Percentiles rank a stretch among this genome's conserved stretches.
phyloP scores from a whole-genome alignment of 1,284 basidiomycete genomes.

The Chalciporus sp. region DNA sequence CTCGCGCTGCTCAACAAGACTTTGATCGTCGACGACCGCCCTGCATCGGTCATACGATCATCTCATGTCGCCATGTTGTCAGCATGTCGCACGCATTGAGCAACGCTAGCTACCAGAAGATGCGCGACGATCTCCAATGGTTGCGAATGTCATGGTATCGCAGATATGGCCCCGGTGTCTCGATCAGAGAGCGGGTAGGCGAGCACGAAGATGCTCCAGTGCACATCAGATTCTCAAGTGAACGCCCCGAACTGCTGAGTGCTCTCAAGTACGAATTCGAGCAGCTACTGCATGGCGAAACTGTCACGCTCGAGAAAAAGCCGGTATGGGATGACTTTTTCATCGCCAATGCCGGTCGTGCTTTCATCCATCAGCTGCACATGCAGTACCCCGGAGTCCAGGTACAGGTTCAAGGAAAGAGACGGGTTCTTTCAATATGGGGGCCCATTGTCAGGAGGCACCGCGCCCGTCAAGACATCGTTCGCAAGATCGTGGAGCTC shows the following conservation, averaged over 20 bases:
- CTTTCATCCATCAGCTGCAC: slow-evolving; percentile 49
- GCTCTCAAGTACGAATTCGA: slow-evolving; percentile 61
- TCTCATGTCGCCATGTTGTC: slow-evolving; percentile 54
- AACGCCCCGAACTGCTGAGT: slow-evolving; percentile 48
- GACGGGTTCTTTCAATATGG: slow-evolving; percentile 53
- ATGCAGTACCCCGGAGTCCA: slow-evolving; percentile 38
- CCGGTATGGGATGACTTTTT: slow-evolving; percentile 68
- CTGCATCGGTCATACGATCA: slow-evolving; percentile 41
- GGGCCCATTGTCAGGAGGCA: slow-evolving; percentile 46
- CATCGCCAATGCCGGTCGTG: slow-evolving; percentile 39
- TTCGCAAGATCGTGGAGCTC: slow-evolving; percentile 46
- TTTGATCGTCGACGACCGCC: slow-evolving; percentile 47
- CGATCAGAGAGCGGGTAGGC: slow-evolving; percentile 26
- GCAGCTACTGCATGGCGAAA: slow-evolving; percentile 59
- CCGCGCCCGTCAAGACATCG: slow-evolving; percentile 43
- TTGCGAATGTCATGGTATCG: slow-evolving; percentile 34
- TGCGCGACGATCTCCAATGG: slow-evolving; percentile 41
- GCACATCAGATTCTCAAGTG: slow-evolving; percentile 47
- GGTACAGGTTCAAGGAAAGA: slow-evolving; percentile 44
- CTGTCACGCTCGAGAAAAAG: slow-evolving; percentile 49
- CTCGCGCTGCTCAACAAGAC: slow-evolving; percentile 47
- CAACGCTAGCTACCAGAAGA: slow-evolving; percentile 36
- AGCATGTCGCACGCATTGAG: slow-evolving; percentile 48
- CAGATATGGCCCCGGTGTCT: slow-evolving; percentile 29
- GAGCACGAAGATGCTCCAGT: slow-evolving; percentile 30